A percentile compares a stretch with the other conserved stretches of the same genome.
phyloP scores from a whole-genome alignment of 1,284 basidiomycete genomes.

The Ceratobasidium sp. region DNA sequence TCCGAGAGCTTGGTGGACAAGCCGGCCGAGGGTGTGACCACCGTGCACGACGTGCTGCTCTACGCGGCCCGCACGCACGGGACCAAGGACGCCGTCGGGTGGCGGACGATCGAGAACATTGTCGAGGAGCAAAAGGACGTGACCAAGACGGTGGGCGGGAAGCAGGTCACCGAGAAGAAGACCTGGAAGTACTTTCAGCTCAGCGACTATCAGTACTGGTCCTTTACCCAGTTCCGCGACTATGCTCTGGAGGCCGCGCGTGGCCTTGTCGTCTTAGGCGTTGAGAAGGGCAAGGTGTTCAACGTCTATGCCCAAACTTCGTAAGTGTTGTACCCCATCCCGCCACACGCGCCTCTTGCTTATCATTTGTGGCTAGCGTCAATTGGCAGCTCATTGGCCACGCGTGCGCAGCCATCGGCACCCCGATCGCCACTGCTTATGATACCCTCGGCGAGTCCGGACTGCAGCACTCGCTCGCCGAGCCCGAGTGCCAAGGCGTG shows the following conservation, averaged over 20 bases:
- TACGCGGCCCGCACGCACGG: slow-evolving; percentile 83
- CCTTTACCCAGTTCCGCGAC: slow-evolving; percentile 77
- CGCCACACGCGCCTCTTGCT: slow-evolving; percentile 29
- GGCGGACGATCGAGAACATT: slow-evolving; percentile 78
- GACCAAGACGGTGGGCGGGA: slow-evolving; percentile 83
- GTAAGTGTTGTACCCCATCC: slow-evolving; percentile 61
- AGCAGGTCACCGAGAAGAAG: slow-evolving; percentile 89
- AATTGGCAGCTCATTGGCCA: slow-evolving; percentile 94
- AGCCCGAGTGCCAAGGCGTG: slow-evolving; percentile 87
- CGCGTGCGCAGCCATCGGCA: slow-evolving; percentile 80
- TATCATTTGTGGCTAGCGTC: slow-evolving; percentile 60
- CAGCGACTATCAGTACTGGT: slow-evolving; percentile 86
- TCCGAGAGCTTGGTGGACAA: slow-evolving; percentile 4
- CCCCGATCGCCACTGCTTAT: slow-evolving; percentile 94
- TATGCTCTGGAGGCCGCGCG: slow-evolving; percentile 74
- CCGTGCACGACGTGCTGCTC: slow-evolving; percentile 83
- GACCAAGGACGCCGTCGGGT: slow-evolving; percentile 79
- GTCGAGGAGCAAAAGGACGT: slow-evolving; percentile 94
- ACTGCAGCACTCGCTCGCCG: slow-evolving; percentile 91
- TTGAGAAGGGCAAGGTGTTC: slow-evolving; percentile 81
- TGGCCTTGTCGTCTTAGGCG: slow-evolving; percentile 81
- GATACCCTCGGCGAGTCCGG: slow-evolving; percentile 94
- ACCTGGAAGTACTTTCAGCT: slow-evolving; percentile 97
- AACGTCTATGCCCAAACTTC: slow-evolving; percentile 93
- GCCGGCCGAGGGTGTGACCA: slow-evolving; percentile 77